Evolutionary conservation across 306 rosid genomes (phyloP), one percentile per base, ranked within the genome.

Genomic region (Inga leiocalycina): DNA sequence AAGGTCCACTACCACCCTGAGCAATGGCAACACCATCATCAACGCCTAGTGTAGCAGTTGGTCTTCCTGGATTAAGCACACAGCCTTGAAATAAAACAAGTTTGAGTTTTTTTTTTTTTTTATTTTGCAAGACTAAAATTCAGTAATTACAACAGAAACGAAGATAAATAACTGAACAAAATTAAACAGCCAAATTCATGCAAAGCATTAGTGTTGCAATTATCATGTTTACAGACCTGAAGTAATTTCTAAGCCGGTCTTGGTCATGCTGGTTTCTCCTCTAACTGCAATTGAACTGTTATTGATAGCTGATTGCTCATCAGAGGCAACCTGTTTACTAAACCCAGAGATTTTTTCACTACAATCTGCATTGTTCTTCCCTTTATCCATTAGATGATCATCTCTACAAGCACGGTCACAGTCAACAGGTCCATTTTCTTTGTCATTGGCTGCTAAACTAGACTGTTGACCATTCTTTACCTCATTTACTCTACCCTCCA

Each of bases 161-260:
- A 8, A 74, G 61, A 81, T n/a, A 66, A 52, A 37, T 41, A 86
- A 79, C 34, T 64, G 52, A 52, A 52, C 62, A 78, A 41, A 64
- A 64, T 44, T 13, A 80, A 72, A 82, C 54, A 82, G 62, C 66
- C 72, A 72, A 80, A 68, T 34, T 24, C 44, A 37, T 48, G 56
- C 79, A 59, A 35, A 78, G 66, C n/a, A 62, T 27, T 22, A 20
- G 66, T 41, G 74, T 66, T 10, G 64, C 57, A 71, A 70, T 45
- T 51, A 67, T 45, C 62, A 3, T 44, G 77, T 22, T 78, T 14
- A 68, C 88, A 82, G 20, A 96, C 99, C 99, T 94, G 97, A 85
- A 41, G 85, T 27, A 69, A 66, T 82, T 84, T 92, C 98, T 83
- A 85, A 2, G 88, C 68, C 85, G 74, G 85, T 83, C 84, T 88